Evolutionary conservation across 305 asterid species (phyloP).

Genomic region (Plantago lanceolata): DNA sequence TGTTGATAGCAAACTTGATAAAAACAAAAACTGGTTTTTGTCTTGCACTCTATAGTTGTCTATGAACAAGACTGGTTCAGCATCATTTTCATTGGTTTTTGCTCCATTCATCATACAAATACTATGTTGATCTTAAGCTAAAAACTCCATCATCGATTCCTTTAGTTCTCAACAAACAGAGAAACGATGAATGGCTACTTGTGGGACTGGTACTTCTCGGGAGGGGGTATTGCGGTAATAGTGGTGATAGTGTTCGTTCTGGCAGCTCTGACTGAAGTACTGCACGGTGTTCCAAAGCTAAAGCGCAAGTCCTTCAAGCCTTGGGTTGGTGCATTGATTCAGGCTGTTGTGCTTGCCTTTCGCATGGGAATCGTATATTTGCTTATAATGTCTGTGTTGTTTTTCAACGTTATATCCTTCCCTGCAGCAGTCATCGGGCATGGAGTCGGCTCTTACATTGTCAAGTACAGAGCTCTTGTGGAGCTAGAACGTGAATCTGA

Average conservation of each 20-base stretch:
- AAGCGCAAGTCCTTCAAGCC: constrained; percentile 26
- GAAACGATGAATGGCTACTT: neutral
- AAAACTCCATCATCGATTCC: too few relatives aligned
- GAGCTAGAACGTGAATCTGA: neutral
- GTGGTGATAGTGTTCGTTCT: constrained; percentile 39
- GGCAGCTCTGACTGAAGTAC: constrained; percentile 39
- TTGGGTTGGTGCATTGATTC: constrained; percentile 28
- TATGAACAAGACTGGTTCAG: neutral
- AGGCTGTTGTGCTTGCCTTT: constrained; percentile 37
- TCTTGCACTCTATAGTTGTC: neutral
- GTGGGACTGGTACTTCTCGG: neutral
- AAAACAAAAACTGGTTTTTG: neutral
- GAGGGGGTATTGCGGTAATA: constrained; percentile 25
- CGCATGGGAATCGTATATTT: constrained; percentile 58
- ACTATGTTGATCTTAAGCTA: neutral
- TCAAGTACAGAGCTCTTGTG: constrained; percentile 25
- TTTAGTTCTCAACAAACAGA: neutral
- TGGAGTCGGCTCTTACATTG: constrained; percentile 38
- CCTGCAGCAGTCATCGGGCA: constrained; percentile 60
- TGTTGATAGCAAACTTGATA: neutral
- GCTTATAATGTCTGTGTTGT: constrained; percentile 72
- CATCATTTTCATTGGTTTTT: neutral
- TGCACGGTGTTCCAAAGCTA: constrained; percentile 30
- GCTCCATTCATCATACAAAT: neutral
- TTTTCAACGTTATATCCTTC: constrained; percentile 63